Evolutionary conservation across 2,329 filamentous ascomycete genomes (phyloP).

Genomic region (Ilyonectria robusta): DNA sequence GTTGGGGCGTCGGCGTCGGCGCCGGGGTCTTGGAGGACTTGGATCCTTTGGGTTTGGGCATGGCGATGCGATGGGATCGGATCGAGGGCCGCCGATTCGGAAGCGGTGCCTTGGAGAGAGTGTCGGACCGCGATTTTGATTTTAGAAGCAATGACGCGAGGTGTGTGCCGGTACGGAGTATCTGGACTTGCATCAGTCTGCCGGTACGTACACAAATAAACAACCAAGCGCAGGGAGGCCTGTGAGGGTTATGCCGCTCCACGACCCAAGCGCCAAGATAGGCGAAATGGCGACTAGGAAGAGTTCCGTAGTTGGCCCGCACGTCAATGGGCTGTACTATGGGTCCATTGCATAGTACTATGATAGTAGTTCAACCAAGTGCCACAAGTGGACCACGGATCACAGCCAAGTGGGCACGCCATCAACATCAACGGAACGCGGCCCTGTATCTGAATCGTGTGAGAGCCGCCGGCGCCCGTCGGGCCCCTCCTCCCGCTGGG

Average conservation of each 20-base stretch:
- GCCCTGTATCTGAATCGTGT: neutral
- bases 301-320: neutral
- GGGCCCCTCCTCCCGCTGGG: neutral
- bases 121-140: neutral
- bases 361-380: neutral
- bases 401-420: constrained; percentile 3
- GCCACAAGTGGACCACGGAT: neutral
- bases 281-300: neutral
- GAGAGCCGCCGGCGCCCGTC: neutral
- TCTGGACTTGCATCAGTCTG: constrained; percentile 11
- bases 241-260: neutral
- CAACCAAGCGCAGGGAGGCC: neutral
- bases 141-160: neutral
- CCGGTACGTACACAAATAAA: neutral
- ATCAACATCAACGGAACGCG: constrained; percentile 6
- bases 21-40: constrained; percentile 43
- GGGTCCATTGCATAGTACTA: too few species aligned
- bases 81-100: neutral
- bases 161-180: neutral
- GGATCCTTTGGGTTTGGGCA: constrained; percentile 53
- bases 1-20: constrained; percentile 40
- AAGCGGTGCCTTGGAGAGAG: neutral
- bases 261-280: neutral
- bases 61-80: constrained; percentile 28
- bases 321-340: neutral